Percentiles rank a stretch among this genome's conserved stretches.
Conservation (phyloP, 1,139 yeast genomes). For the Saccharomyces hybrid region DNA sequence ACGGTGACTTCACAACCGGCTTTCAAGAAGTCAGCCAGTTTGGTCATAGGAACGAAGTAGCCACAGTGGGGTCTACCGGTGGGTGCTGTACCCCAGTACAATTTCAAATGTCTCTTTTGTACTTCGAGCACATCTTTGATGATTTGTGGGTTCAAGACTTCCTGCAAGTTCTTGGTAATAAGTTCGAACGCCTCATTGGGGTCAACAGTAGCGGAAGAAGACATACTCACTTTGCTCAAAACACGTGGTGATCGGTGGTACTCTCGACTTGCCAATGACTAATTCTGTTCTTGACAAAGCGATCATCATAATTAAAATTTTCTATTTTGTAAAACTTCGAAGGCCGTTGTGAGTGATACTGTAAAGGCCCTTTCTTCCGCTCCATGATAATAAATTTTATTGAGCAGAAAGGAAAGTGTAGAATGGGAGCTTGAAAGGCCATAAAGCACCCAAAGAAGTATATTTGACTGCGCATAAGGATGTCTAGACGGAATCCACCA, state of each 20-base stretch:
- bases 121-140: slow-evolving; percentile 76
- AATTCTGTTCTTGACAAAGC: not conserved
- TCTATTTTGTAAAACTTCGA: not conserved
- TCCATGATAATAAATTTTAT: not conserved
- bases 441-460: not conserved
- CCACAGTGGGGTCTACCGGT: slow-evolving; percentile 99
- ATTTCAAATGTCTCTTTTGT: slow-evolving; percentile 69
- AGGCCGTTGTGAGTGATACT: not conserved
- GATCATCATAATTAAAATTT: not conserved
- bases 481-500: slow-evolving; percentile 2
- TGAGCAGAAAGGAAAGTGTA: not conserved
- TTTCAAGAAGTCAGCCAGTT: slow-evolving; percentile 85
- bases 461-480: not conserved
- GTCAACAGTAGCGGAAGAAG: slow-evolving; percentile 19
- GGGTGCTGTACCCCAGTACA: slow-evolving; percentile 97
- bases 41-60: slow-evolving; percentile 95
- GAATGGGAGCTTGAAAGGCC: not conserved
- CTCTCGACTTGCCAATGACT: not conserved
- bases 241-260: not conserved
- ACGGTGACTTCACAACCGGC: slow-evolving; percentile 96
- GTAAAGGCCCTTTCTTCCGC: not conserved
- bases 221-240: not conserved
- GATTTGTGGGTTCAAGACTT: slow-evolving; percentile 81
- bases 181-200: slow-evolving; percentile 66
- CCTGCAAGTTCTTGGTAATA: slow-evolving; percentile 83